A percentile compares a stretch with the other conserved stretches of the same genome.
phyloP scores from a whole-genome alignment of 2,329 filamentous ascomycete genomes.

The Aureobasidium leucospermi region DNA sequence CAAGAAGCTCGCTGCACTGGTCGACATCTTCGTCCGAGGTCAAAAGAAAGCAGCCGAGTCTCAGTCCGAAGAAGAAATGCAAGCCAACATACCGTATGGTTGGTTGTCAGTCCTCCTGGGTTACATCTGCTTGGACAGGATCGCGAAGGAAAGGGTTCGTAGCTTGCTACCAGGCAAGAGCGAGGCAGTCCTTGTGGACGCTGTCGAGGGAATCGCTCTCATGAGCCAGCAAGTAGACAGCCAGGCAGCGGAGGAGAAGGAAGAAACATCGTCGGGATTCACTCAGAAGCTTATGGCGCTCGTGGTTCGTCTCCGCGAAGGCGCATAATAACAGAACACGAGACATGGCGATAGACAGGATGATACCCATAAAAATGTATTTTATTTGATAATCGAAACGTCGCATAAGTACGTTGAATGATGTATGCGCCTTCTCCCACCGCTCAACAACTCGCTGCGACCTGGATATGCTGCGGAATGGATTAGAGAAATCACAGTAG shows the following conservation, averaged over 20 bases:
- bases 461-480: too few species aligned
- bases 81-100: conserved; percentile 74
- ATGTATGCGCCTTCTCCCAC: neutral
- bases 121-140: conserved; percentile 60
- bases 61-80: conserved; percentile 62
- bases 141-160: conserved; percentile 30
- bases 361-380: conserved; percentile 5
- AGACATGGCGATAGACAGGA: neutral
- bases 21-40: conserved; percentile 23
- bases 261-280: conserved; percentile 43
- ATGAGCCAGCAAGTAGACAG: conserved; percentile 54
- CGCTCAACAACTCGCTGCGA: neutral
- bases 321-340: neutral
- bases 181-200: conserved; percentile 46
- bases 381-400: conserved; percentile 4
- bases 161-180: conserved; percentile 38
- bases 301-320: conserved; percentile 26
- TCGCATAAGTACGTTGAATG: conserved; percentile 1
- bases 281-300: conserved; percentile 48
- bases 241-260: conserved; percentile 39
- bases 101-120: conserved; percentile 81
- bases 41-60: conserved; percentile 41
- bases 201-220: conserved; percentile 55
- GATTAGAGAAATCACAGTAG: too few species aligned
- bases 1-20: conserved; percentile 19